Evolutionary conservation across 176 grass and related monocot genomes (phyloP), one percentile per base, ranked within the genome.

Genomic region (Oropetium thomaeum): DNA sequence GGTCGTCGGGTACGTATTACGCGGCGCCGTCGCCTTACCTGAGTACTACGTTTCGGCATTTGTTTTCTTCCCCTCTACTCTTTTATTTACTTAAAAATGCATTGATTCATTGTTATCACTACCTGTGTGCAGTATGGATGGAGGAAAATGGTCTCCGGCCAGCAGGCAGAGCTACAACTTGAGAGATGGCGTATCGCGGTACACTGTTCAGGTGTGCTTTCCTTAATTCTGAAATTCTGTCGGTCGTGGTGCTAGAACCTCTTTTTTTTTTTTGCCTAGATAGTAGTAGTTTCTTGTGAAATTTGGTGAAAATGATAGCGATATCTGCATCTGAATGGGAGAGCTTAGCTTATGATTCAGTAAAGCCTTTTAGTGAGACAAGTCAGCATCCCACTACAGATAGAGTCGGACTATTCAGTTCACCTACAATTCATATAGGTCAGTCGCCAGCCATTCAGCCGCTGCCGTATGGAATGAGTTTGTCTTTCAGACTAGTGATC

Each of bases 111-210:
- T n/a, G n/a, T n/a, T n/a, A n/a, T n/a, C n/a, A n/a, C n/a, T 47
- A 60, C 64, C 27, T 61, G 5, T 43, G 65, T 74, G 58, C 60
- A 97, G 93, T 62, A 97, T 97, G 90, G 88, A 93, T 79, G 93
- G 93, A 20, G 93, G 93, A 3, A 76, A 74, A 78, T 97, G 93
- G 93, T 87, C 93, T 1, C 4, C 88, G 0, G 90, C 88, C 5
- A 97, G 90, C 77, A 85, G 93, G 76, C 82, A 88, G 23, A 81
- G 69, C 73, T 97, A 93, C 74, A 97, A 93, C 49, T 30, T 97
- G 59, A 79, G 93, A 45, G 93, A 97, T 43, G 90, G 73, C 48
- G 77, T 97, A 52, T 84, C 90, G 11, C 90, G 93, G 22, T 97
- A 90, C 80, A 93, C 87, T 1, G 85, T 93, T 40, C 93, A 97